A percentile compares a stretch with the other conserved stretches of the same genome.
Evolutionary conservation across 2,329 filamentous ascomycete species (phyloP).

Genomic region (Pestalotiopsis sp.): DNA sequence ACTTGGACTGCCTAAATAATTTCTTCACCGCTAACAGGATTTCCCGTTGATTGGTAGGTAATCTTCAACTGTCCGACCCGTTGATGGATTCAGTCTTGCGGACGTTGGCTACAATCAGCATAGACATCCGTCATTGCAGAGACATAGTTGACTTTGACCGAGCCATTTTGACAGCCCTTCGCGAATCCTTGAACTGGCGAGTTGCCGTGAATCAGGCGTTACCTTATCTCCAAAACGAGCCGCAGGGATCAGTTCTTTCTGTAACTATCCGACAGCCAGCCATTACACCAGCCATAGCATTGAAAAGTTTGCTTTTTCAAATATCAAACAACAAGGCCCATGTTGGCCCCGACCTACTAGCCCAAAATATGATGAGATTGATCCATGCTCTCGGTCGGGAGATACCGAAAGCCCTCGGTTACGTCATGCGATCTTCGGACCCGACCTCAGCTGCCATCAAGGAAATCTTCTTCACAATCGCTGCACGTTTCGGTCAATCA

Average conservation of each 20-base stretch:
- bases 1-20: neutral
- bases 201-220: neutral
- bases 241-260: neutral
- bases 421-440: neutral
- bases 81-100: neutral
- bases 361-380: neutral
- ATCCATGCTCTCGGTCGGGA: neutral
- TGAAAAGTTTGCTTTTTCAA: neutral
- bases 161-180: neutral
- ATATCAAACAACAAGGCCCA: neutral
- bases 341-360: too few relatives aligned
- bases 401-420: neutral
- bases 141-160: too few relatives aligned
- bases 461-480: neutral
- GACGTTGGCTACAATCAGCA: neutral
- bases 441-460: neutral
- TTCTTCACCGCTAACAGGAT: neutral
- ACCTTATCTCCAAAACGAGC: neutral
- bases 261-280: too few relatives aligned
- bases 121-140: neutral
- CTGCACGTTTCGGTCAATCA: neutral
- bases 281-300: neutral
- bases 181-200: neutral
- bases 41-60: neutral
- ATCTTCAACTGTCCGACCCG: neutral